Conservation (phyloP, 139 green algal species). For the Micromonas commoda region DNA sequence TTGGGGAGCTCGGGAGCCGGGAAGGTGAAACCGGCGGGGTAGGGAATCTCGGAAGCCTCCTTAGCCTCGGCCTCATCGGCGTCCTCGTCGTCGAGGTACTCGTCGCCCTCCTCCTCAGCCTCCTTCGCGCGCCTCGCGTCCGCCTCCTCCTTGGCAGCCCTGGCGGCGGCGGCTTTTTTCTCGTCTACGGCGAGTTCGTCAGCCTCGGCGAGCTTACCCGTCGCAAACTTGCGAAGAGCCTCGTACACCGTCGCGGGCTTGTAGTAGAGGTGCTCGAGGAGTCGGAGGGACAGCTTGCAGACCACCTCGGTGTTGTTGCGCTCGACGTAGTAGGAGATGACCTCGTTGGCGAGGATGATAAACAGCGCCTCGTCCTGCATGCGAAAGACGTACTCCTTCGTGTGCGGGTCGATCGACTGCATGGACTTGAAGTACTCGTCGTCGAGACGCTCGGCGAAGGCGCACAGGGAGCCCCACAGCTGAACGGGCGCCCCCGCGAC, state of each 20-base stretch:
- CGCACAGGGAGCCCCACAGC: conserved; percentile 90
- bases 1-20: conserved; percentile 43
- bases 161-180: neutral
- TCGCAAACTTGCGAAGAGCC: conserved; percentile 38
- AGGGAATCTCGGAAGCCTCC: neutral
- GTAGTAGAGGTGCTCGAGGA: conserved; percentile 96
- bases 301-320: conserved; percentile 36
- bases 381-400: conserved; percentile 88
- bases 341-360: conserved; percentile 76
- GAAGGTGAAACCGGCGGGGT: neutral
- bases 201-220: conserved; percentile 26
- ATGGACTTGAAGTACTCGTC: conserved; percentile 97
- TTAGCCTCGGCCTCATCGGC: conserved; percentile 3
- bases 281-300: conserved; percentile 60
- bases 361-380: conserved; percentile 88
- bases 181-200: conserved; percentile 27
- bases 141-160: conserved; percentile 19
- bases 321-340: conserved; percentile 49
- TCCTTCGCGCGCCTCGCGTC: neutral
- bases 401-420: conserved; percentile 91
- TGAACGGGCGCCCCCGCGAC: conserved; percentile 34
- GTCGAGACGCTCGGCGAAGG: conserved; percentile 91
- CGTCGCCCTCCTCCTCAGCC: conserved; percentile 32
- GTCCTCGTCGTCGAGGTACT: conserved; percentile 7
- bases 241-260: conserved; percentile 80